Conservation (phyloP, 2,329 filamentous ascomycete genomes). For the Diaporthe vexans region DNA sequence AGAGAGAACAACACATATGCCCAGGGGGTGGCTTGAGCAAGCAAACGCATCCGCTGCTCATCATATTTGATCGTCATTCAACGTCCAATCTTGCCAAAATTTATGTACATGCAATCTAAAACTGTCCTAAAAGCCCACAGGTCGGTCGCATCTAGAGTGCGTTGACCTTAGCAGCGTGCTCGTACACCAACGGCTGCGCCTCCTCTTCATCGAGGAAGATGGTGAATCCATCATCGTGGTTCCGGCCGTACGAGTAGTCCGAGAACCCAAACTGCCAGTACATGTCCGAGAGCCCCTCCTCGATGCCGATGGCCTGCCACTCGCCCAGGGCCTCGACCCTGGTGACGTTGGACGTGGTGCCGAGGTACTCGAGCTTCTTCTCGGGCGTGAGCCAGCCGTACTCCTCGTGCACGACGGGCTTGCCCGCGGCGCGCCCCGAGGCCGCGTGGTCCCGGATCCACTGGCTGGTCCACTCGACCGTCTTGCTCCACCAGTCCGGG, state of each 20-base stretch:
- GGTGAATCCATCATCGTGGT: slow-evolving; percentile 70
- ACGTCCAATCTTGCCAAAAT: background rate
- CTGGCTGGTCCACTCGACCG: slow-evolving; percentile 63
- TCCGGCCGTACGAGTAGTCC: slow-evolving; percentile 65
- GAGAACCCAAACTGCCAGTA: slow-evolving; percentile 70
- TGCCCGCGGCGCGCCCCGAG: slow-evolving; percentile 56
- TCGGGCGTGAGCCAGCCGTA: slow-evolving; percentile 68
- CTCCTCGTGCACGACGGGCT: slow-evolving; percentile 70
- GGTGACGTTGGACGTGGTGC: slow-evolving; percentile 58
- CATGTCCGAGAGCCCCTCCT: slow-evolving; percentile 65
- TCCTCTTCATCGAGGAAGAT: slow-evolving; percentile 67
- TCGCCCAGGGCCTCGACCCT: slow-evolving; percentile 59
- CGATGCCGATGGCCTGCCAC: slow-evolving; percentile 64
- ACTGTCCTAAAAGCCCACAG: background rate
- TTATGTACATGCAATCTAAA: background rate
- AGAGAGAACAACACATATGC: background rate
- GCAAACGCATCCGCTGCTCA: background rate
- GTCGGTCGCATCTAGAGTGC: slow-evolving; percentile 1
- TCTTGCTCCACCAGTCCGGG: slow-evolving; percentile 69
- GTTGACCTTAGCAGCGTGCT: slow-evolving; percentile 53
- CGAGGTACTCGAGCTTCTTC: slow-evolving; percentile 60
- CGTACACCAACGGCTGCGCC: slow-evolving; percentile 58
- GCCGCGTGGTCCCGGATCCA: slow-evolving; percentile 69
- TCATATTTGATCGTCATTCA: background rate
- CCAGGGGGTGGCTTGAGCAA: background rate